A percentile compares a stretch with the other conserved stretches of the same genome.
phyloP scores from a whole-genome alignment of 192 early-diverging fungal genomes.

The Entomortierella lignicola region DNA sequence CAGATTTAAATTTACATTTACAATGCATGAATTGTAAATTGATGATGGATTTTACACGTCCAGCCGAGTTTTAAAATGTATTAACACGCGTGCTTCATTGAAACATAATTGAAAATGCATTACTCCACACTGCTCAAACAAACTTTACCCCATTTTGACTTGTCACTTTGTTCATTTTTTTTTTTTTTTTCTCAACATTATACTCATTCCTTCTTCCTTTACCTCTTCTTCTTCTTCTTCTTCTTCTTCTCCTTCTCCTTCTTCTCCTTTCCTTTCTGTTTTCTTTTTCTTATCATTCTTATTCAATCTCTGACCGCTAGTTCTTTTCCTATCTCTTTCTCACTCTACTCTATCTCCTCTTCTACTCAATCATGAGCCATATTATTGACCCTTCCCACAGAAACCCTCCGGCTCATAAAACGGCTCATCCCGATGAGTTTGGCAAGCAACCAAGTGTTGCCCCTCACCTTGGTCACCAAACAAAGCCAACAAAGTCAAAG shows the following conservation, averaged over 20 bases:
- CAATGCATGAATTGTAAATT: too few relatives aligned
- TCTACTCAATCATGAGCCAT: constrained; percentile 20
- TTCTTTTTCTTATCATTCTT: neutral
- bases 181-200: neutral
- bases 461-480: constrained; percentile 54
- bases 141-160: neutral
- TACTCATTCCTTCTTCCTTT: neutral
- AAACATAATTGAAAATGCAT: too few relatives aligned
- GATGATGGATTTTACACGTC: too few relatives aligned
- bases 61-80: too few relatives aligned
- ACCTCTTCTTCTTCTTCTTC: neutral
- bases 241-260: constrained; percentile 4
- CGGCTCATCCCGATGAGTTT: constrained; percentile 22
- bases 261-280: neutral
- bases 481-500: constrained; percentile 56
- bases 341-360: neutral
- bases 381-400: constrained; percentile 43
- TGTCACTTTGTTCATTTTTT: constrained; percentile 16
- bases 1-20: too few relatives aligned
- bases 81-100: too few relatives aligned
- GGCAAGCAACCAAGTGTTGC: constrained; percentile 18
- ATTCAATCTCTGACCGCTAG: neutral
- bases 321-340: neutral
- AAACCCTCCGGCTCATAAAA: constrained; percentile 29
- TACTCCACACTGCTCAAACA: neutral